Base-by-base conservation (phyloP, 345 rosid genomes). In the Abelmoschus esculentus region DNA sequence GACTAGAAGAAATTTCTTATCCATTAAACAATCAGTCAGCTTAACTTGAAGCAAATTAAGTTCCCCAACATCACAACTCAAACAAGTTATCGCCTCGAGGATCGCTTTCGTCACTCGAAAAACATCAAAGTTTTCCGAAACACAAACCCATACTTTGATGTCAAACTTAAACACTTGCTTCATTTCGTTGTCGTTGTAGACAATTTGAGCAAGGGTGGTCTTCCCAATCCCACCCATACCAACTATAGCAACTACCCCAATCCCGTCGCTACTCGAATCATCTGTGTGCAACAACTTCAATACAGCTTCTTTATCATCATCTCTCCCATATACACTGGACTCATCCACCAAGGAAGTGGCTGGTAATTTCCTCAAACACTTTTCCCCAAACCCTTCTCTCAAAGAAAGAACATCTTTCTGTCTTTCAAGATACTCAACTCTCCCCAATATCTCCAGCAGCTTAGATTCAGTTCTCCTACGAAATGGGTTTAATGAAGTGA, bases 201-300 rank as follows among this genome's bases (percentile, higher is more conserved):
- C 58, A 36, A 73, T 28, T 66, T 72, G 55, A 18, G 72, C 73
- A 49, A 72, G 77, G 0, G 85, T 50, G 2, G 80, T 79, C 49
- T 77, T 80, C 6, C 80, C 81, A 2, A 76, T 52, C 12, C 83
- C 86, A 4, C 64, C 62, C 56, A 66, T 69, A 1, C 83, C 78
- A 1, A 80, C 69, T 0, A 82, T 75, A 9, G 80, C 19, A 56
- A 82, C 67, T 1, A 77, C 72, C 17, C 47, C 49, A 0, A 69
- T 14, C 40, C 36, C 5, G 0, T 55, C 36, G 1, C 53, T 55
- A 10, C 52, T 53, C 5, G 6, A 12, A 15, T 31, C 40, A 13
- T 34, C 28, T 15, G 17, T 5, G 54, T 15, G 53, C n/a, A 76
- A 12, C 10, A 31, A 44, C 5, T 73, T 9, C 3, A 44, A 14